Evolutionary conservation across 306 rosid genomes (phyloP), one percentile per base, ranked within the genome.

Genomic region (Lithocarpus polystachyus): DNA sequence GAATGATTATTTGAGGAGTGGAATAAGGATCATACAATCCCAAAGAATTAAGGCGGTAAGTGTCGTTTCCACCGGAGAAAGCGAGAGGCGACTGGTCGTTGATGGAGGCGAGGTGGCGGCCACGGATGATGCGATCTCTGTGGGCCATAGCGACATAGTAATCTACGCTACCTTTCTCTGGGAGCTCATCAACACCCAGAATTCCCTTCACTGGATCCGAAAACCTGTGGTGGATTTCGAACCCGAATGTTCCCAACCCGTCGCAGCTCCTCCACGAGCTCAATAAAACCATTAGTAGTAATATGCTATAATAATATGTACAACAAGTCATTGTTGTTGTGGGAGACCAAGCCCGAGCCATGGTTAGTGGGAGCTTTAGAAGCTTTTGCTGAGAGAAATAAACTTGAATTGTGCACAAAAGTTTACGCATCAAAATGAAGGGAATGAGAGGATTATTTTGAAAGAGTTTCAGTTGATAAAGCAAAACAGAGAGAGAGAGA

Each of bases 181-280:
- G 97, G 0, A 89, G 56, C 8, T 75, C 82, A 40, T 83, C 81
- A 29, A 68, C 43, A 9, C 87, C 89, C 22, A 94, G 26, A 87
- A 94, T 68, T 33, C 79, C 94, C 84, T 82, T 89, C 2, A 94
- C 87, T 67, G 92, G 88, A 80, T 92, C 93, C 12, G 99, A 94
- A 29, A 77, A 91, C 7, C 90, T 78, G 82, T 94, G 97, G 82
- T 92, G 94, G 56, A 94, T 68, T 68, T 79, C 91, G 55, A 87
- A 92, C 23, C 86, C 93, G 54, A 89, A 91, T 0, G 91, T 65
- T 20, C 81, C 88, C 0, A 77, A 82, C 23, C 86, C 91, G 8
- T 69, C 5, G 35, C 89, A 85, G 2, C 74, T 73, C 1, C 45
- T 40, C 45, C 45, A 40, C 45, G 12, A 40, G 1, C 45, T 40